Percentiles rank a stretch among this genome's conserved stretches.
phyloP scores from a whole-genome alignment of 495 filamentous ascomycete species.

The Bathelium albidoporum region DNA sequence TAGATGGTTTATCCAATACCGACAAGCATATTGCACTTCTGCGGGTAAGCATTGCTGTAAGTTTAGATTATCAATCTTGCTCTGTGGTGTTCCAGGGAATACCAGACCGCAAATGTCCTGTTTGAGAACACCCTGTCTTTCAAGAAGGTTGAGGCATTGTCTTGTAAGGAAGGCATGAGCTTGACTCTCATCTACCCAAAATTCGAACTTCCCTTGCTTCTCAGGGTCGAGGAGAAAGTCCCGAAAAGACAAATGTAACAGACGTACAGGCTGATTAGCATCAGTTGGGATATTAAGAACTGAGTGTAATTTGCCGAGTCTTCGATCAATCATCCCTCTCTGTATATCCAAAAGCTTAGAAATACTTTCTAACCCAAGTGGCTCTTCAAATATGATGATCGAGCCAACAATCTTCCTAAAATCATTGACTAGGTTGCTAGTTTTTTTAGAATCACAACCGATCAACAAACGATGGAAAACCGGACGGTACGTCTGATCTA shows the following conservation, averaged over 20 bases:
- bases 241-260: conserved; percentile 43
- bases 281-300: conserved; percentile 31
- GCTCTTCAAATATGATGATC: conserved; percentile 23
- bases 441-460: conserved; percentile 11
- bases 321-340: not conserved
- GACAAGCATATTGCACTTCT: conserved; percentile 19
- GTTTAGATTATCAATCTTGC: conserved; percentile 7
- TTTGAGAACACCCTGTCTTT: conserved; percentile 18
- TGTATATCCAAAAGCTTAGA: conserved; percentile 11
- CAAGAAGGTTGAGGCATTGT: conserved; percentile 31
- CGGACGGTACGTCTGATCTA: conserved; percentile 20
- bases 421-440: conserved; percentile 14
- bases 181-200: conserved; percentile 33
- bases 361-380: conserved; percentile 25
- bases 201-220: conserved; percentile 22
- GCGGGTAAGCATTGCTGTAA: conserved; percentile 23
- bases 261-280: conserved; percentile 23
- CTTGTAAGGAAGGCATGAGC: conserved; percentile 27
- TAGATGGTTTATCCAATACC: not conserved
- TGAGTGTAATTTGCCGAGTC: conserved; percentile 20
- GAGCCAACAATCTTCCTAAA: conserved; percentile 27
- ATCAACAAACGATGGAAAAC: conserved; percentile 18
- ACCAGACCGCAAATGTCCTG: conserved; percentile 33
- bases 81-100: conserved; percentile 22
- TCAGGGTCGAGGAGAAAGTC: conserved; percentile 39